These are phyloP conservation scores for Umbilicus rupestris DNA, from an alignment of 164 flowering plant species.

Conservation along the genomic window DNA sequence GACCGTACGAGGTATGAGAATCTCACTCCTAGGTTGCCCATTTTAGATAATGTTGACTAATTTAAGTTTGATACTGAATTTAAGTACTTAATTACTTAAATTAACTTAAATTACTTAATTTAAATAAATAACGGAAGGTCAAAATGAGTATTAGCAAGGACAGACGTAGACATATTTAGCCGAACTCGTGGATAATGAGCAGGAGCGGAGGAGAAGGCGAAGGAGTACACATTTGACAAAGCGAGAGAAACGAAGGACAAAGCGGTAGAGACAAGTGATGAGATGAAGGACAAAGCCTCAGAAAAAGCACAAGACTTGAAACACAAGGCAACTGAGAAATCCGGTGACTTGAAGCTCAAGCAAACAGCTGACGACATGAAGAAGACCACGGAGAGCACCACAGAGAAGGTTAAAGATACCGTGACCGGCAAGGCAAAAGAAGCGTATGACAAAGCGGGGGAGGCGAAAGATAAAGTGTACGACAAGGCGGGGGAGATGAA, in stretches of 20 bases:
- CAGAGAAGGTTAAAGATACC: background rate
- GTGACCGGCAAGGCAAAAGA: conserved; percentile 8
- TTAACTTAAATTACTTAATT: no score
- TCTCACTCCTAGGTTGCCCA: no score
- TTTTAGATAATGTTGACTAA: no score
- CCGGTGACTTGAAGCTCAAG: background rate
- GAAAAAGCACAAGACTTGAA: conserved; percentile 9
- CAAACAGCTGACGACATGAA: conserved; percentile 4
- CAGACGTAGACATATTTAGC: no score
- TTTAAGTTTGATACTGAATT: no score
- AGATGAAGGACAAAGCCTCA: conserved; percentile 6
- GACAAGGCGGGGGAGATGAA: conserved; percentile 9
- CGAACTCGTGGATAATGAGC: no score
- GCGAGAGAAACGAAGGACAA: conserved; percentile 13
- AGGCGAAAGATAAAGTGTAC: conserved; percentile 10
- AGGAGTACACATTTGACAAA: conserved; percentile 13
- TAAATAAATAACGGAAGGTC: no score
- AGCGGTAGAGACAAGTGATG: conserved; percentile 12
- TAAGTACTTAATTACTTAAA: no score
- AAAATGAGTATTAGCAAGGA: no score
- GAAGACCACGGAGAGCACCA: conserved; percentile 6
- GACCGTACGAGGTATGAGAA: background rate
- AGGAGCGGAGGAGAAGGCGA: conserved; percentile 13
- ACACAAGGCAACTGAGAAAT: conserved; percentile 6
- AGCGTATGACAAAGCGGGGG: conserved; percentile 1